These are phyloP conservation scores for Solanum bukasovii DNA, from an alignment of 257 asterid species.

Conservation along the genomic window DNA sequence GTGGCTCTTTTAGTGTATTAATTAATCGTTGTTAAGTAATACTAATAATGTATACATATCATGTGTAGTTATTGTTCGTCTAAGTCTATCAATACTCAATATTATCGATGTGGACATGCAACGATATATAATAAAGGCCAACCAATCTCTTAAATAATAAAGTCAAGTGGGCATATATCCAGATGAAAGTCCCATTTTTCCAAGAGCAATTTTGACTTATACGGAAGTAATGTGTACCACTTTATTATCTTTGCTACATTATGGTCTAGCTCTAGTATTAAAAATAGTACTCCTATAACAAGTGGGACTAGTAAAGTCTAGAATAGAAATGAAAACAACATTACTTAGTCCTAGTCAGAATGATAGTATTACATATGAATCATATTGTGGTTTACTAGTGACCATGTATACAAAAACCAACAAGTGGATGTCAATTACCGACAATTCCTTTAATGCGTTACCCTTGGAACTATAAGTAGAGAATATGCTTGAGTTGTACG, in stretches of 20 bases:
- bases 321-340: neutral
- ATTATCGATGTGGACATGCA: neutral
- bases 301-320: conserved; percentile 3
- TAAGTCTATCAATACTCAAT: neutral
- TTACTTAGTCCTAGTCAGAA: neutral
- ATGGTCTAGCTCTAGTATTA: neutral
- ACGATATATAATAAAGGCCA: conserved; percentile 3
- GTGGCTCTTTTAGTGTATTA: neutral
- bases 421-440: conserved; percentile 17
- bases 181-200: neutral
- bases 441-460: conserved; percentile 11
- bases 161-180: conserved; percentile 8
- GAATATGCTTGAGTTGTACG: neutral
- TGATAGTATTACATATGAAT: neutral
- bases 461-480: conserved; percentile 6
- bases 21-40: neutral
- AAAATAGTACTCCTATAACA: neutral
- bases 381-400: neutral
- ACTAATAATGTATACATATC: neutral
- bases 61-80: neutral
- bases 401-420: conserved; percentile 11
- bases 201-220: neutral
- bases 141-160: conserved; percentile 3
- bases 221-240: neutral
- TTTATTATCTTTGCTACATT: neutral